Evolutionary conservation across 1,284 basidiomycete genomes (phyloP).

Genomic region (Tilletia indica): DNA sequence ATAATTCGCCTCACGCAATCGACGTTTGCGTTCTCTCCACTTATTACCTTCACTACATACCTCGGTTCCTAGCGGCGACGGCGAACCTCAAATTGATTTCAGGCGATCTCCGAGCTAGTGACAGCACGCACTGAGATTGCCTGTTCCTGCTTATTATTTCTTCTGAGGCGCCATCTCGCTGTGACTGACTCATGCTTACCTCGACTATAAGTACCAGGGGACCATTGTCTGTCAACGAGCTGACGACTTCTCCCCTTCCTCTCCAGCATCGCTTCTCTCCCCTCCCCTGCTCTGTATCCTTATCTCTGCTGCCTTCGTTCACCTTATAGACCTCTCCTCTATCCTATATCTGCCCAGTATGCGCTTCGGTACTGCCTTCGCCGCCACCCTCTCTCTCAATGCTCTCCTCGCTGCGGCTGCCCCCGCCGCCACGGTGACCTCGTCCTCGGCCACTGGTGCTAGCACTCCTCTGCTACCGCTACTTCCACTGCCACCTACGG

Average conservation of each 20-base stretch:
- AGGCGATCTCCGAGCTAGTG: no score
- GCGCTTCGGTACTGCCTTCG: constrained; percentile 25
- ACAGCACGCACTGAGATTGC: no score
- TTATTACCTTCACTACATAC: no score
- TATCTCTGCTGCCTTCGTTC: background rate
- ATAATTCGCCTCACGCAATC: no score
- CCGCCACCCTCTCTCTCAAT: constrained; percentile 22
- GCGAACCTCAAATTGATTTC: no score
- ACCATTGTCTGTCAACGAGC: constrained; percentile 29
- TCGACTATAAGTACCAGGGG: constrained; percentile 24
- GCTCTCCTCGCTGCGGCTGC: constrained; percentile 16
- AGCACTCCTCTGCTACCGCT: constrained; percentile 29
- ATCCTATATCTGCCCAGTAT: constrained; percentile 25
- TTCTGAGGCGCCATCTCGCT: no score
- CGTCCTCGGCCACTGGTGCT: constrained; percentile 11
- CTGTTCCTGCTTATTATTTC: no score
- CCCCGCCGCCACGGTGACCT: constrained; percentile 30
- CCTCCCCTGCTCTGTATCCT: constrained; percentile 18
- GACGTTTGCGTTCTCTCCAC: no score
- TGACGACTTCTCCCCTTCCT: constrained; percentile 21
- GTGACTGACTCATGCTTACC: no score
- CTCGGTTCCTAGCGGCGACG: no score
- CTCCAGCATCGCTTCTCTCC: constrained; percentile 19
- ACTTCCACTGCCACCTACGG: constrained; percentile 29
- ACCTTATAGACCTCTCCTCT: background rate